phyloP scores from a whole-genome alignment of 768 basidiomycete genomes.

The Russula sp. region DNA sequence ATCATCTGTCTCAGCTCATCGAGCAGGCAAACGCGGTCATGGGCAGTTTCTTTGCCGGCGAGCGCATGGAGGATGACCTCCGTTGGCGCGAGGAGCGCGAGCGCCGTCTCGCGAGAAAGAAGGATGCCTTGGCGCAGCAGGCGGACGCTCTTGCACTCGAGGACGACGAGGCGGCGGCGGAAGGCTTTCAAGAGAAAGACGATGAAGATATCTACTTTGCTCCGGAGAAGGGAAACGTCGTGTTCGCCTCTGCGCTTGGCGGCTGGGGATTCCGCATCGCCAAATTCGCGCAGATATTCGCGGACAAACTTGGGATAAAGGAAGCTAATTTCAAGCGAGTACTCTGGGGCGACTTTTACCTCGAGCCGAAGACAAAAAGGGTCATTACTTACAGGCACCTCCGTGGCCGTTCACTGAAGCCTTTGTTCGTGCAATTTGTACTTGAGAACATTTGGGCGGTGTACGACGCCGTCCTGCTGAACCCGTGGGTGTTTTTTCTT shows the following conservation, averaged over 20 bases:
- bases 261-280: constrained; percentile 97
- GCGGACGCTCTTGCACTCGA: constrained; percentile 53
- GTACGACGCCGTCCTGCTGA: constrained; percentile 84
- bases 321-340: constrained; percentile 82
- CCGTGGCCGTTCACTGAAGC: constrained; percentile 82
- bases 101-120: constrained; percentile 71
- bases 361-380: constrained; percentile 93
- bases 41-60: constrained; percentile 93
- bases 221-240: constrained; percentile 91
- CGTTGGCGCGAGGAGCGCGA: constrained; percentile 93
- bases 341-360: constrained; percentile 96
- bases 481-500: constrained; percentile 65
- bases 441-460: constrained; percentile 97
- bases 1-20: constrained; percentile 88
- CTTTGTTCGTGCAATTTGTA: constrained; percentile 95
- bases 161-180: constrained; percentile 59
- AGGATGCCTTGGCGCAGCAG: constrained; percentile 64
- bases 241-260: constrained; percentile 94
- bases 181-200: constrained; percentile 89
- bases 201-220: constrained; percentile 98
- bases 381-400: constrained; percentile 91
- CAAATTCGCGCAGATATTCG: constrained; percentile 92
- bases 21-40: constrained; percentile 98
- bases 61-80: constrained; percentile 95
- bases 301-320: constrained; percentile 84